Evolutionary conservation across 139 green algal species (phyloP).

Genomic region (Micractinium sp.): DNA sequence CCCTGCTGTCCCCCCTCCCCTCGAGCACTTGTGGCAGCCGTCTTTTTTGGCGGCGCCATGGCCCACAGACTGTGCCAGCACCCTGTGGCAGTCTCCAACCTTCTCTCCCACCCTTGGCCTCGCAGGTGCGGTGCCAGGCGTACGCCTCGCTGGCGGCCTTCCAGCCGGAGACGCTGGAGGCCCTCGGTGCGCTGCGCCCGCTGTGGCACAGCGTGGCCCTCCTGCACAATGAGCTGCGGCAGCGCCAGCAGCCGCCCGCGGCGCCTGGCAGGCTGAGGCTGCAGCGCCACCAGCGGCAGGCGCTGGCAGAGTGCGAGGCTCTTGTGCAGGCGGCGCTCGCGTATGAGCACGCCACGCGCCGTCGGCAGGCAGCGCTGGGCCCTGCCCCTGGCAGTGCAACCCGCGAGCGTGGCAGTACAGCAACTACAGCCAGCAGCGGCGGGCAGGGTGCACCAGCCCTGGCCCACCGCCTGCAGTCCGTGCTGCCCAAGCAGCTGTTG

Average conservation of each 20-base stretch:
- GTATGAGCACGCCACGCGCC: conserved; percentile 31
- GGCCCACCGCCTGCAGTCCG: conserved; percentile 12
- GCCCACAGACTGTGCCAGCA: too few species aligned
- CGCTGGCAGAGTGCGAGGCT: conserved; percentile 10
- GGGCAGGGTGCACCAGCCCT: not conserved
- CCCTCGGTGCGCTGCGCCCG: conserved; percentile 31
- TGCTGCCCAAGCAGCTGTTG: conserved; percentile 40
- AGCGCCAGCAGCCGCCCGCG: not conserved
- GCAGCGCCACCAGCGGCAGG: not conserved
- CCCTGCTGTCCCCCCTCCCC: not conserved
- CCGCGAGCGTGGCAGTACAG: not conserved
- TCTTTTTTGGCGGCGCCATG: too few species aligned
- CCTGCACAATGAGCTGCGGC: conserved; percentile 33
- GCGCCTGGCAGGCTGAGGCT: too few species aligned
- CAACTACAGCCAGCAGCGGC: not conserved
- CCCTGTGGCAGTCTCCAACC: too few species aligned
- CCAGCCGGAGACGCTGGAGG: conserved; percentile 44
- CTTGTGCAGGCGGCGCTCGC: conserved; percentile 9
- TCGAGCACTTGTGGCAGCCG: too few species aligned
- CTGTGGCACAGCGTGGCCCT: conserved; percentile 25
- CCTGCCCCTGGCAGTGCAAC: not conserved
- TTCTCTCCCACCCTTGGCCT: not conserved
- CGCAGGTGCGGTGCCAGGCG: conserved; percentile 49
- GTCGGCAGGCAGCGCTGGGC: not conserved
- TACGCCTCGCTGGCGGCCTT: conserved; percentile 52